phyloP scores from a whole-genome alignment of 345 rosid species.

The Erysimum cheiranthoides region DNA sequence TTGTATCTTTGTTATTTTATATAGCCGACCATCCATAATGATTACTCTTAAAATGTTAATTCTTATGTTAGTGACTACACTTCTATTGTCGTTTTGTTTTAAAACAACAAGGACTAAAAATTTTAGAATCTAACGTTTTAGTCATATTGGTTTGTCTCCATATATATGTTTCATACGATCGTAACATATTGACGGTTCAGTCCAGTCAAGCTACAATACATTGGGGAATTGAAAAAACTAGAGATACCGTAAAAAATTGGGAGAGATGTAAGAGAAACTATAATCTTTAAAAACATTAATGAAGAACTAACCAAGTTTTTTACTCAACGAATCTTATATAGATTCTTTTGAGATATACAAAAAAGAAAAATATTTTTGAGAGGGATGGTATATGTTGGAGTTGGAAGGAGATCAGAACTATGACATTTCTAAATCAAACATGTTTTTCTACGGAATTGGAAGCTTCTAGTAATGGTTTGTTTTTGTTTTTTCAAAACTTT shows the following conservation, averaged over 20 bases:
- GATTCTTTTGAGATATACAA: neutral
- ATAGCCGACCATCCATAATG: constrained; percentile 45
- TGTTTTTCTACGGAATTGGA: neutral
- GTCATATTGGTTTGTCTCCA: constrained; percentile 7
- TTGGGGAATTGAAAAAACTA: neutral
- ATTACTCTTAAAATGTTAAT: constrained; percentile 37
- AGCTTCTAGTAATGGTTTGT: neutral
- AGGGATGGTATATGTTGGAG: too few species aligned
- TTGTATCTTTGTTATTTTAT: constrained; percentile 31
- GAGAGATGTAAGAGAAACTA: neutral
- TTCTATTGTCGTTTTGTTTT: constrained; percentile 22
- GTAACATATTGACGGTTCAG: neutral
- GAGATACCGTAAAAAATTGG: neutral
- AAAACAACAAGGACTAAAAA: neutral
- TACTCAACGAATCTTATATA: neutral
- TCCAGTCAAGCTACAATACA: constrained; percentile 6
- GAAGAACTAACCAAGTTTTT: neutral
- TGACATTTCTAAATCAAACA: neutral
- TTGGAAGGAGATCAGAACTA: neutral
- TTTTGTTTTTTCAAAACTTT: neutral
- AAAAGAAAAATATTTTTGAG: too few species aligned
- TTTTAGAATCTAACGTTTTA: constrained; percentile 16
- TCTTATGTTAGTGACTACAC: constrained; percentile 35
- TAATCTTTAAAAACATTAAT: neutral
- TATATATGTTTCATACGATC: neutral